phyloP scores from a whole-genome alignment of 768 basidiomycete species.

The Lactarius hengduanensis region DNA sequence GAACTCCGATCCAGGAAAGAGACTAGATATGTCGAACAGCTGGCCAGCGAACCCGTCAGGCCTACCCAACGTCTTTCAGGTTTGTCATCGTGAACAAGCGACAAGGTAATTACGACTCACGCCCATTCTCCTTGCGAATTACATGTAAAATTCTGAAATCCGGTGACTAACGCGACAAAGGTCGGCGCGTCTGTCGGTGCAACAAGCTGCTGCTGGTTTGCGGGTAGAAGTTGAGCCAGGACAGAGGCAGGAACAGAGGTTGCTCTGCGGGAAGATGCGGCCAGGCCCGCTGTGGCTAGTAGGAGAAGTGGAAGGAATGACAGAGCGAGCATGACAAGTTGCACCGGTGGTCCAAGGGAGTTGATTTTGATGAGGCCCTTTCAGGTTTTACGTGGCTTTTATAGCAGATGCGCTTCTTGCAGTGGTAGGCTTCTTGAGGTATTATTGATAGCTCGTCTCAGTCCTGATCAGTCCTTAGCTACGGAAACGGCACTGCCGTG shows the following conservation, averaged over 20 bases:
- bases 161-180: background rate
- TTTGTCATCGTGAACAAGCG: background rate
- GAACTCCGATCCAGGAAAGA: background rate
- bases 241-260: background rate
- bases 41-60: background rate
- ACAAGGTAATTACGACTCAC: background rate
- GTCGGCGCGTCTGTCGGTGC: background rate
- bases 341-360: background rate
- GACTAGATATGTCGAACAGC: background rate
- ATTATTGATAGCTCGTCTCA: background rate
- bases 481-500: background rate
- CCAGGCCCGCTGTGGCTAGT: background rate
- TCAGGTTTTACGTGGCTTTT: background rate
- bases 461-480: background rate
- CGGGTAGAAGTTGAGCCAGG: background rate
- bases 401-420: background rate
- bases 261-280: background rate
- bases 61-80: background rate
- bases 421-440: background rate
- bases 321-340: constrained; percentile 1
- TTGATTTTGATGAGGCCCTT: background rate
- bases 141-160: constrained; percentile 18
- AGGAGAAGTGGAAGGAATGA: constrained; percentile 3
- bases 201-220: background rate
- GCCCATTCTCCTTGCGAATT: background rate